Evolutionary conservation across 75 land plant genomes (phyloP).

Genomic region (Adiantum capillusveneris): DNA sequence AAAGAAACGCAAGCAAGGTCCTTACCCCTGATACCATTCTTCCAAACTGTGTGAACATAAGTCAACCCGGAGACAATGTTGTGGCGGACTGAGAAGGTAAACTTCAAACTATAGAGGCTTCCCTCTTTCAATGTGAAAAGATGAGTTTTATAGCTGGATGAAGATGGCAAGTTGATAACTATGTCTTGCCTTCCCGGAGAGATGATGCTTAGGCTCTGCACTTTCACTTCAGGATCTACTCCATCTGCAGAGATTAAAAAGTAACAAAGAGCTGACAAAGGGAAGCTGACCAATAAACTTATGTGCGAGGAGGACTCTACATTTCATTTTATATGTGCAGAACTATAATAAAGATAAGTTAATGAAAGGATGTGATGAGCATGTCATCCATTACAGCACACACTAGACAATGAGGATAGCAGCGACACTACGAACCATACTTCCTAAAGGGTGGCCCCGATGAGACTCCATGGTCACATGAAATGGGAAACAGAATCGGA

Average conservation of each 20-base stretch:
- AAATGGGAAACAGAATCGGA: not conserved
- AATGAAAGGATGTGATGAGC: no score
- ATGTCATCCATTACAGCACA: no score
- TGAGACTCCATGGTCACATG: no score
- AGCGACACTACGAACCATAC: no score
- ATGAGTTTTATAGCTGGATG: conserved; percentile 36
- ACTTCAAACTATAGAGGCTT: conserved; percentile 55
- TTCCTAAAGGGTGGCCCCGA: no score
- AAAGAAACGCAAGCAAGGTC: no score
- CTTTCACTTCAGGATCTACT: conserved; percentile 74
- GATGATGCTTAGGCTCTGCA: conserved; percentile 48
- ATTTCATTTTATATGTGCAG: no score
- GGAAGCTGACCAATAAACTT: no score
- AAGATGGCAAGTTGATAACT: conserved; percentile 50
- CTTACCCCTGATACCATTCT: conserved; percentile 70
- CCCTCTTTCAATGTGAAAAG: conserved; percentile 85
- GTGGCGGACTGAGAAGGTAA: conserved; percentile 60
- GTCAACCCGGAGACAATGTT: conserved; percentile 86
- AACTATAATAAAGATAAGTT: no score
- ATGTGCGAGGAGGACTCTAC: no score
- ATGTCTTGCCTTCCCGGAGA: conserved; percentile 53
- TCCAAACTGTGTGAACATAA: conserved; percentile 86
- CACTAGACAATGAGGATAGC: no score
- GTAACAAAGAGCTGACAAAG: no score
- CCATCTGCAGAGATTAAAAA: conserved; percentile 40